Evolutionary conservation across 257 asterid genomes (phyloP), one percentile per base, ranked within the genome.

Genomic region (Petunia axillaris): DNA sequence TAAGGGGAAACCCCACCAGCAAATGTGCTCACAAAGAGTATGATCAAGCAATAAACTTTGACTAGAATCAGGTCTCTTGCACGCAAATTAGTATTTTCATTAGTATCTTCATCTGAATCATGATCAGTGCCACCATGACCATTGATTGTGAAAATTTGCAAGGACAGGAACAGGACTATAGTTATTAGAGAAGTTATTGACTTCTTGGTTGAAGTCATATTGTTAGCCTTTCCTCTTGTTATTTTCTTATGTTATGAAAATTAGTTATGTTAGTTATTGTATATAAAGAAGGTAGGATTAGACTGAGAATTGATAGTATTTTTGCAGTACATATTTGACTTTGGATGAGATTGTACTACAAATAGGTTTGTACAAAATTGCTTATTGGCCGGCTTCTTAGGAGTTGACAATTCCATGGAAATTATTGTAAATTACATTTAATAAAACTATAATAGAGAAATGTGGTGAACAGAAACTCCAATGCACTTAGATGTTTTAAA

Each of bases 1-100:
- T 94, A 94, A 11, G 98, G 95, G 0, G 97, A 94, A 4, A 94
- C 84, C 0, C 98, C 97, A 58, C 94, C 97, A 0, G 79, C 90
- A 41, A 94, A 92, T 14, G 97, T 93, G 92, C 81, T 84, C 15
- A 83, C 84, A 55, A 94, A 92, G 43, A 94, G 76, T 73, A 92
- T 94, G 48, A 94, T 80, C 50, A 94, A 80, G 60, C 97, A 91
- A 91, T 94, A 94, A 0, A 89, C 16, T 76, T 94, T 94, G n/a
- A 94, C 98, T 10, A 90, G 80, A 57, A 92, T 74, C 55, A 94
- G 83, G 70, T 93, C 91, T 82, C 75, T 88, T 0, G 85, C 52
- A 43, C 38, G 95, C 64, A 86, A 77, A 75, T 78, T 74, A 0
- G 67, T 39, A 41, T 44, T 37, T 46, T 55, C 13, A 43, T 6